Evolutionary conservation across 2,329 filamentous ascomycete genomes (phyloP), one percentile per base, ranked within the genome.

Genomic region (Alternaria sp.): DNA sequence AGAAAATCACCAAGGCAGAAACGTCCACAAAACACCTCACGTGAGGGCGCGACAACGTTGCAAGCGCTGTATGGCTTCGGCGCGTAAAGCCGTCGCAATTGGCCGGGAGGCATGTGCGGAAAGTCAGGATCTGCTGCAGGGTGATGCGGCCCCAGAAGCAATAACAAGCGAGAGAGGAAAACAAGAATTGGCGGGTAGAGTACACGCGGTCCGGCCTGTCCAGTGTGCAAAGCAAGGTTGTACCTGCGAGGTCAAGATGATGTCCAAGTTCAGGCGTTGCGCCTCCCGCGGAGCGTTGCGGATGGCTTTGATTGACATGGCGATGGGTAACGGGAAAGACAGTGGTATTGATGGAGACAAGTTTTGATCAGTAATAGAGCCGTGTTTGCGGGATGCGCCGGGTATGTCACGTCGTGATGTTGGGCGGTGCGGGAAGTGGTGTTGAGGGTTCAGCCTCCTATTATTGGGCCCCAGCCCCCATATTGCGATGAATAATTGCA

Each of bases 401-500:
- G 34, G 18, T 4, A 34, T 18, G 7, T 11, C n/a, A 12, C n/a
- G 41, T 32, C 41, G 22, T 36, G 40, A 41, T 32, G 27, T 8
- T 12, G 46, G 20, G 32, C 20, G 40, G 18, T 32, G 49, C 48
- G 49, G 38, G 41, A 49, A 34, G 43, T 59, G 58, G 60, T 69
- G 66, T 59, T 64, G 60, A 56, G 40, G n/a, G 25, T 54, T 38
- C 66, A 69, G 69, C 70, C 66, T 65, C 68, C 70, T 55, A 66
- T 72, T 70, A 64, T 67, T 68, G 64, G 56, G 59, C 46, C 70
- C 71, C 73, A 75, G 70, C 73, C 73, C 70, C 71, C 65, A 60
- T 36, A 48, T 40, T 40, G 56, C 57, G 41, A 54, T 44, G 49
- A 52, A 44, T 51, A 60, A 73, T 75, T 72, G 71, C 73, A 75